These are phyloP conservation scores for Arthrobotrys conoides DNA, from an alignment of 2,329 filamentous ascomycete genomes.

Conservation along the genomic window DNA sequence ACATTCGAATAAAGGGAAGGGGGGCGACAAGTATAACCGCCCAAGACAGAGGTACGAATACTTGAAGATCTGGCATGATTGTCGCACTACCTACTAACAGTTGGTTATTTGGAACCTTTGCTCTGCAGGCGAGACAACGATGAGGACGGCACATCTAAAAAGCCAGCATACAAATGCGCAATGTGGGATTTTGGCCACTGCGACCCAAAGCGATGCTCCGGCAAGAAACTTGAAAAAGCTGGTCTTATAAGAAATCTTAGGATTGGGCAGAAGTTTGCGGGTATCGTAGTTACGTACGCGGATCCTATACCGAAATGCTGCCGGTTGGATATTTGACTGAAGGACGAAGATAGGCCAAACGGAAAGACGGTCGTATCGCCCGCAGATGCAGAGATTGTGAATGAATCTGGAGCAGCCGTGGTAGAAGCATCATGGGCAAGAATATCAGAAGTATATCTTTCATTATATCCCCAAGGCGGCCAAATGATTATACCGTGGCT, in stretches of 20 bases:
- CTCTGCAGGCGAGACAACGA: constrained; percentile 42
- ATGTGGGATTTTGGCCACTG: constrained; percentile 99
- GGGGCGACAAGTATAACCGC: constrained; percentile 31
- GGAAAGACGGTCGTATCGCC: constrained; percentile 87
- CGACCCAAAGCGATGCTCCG: constrained; percentile 95
- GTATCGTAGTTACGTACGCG: constrained; percentile 86
- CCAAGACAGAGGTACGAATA: constrained; percentile 39
- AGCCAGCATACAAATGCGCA: constrained; percentile 84
- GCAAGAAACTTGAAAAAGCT: constrained; percentile 91
- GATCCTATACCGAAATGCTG: not conserved
- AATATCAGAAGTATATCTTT: constrained; percentile 78
- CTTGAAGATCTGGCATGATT: constrained; percentile 20
- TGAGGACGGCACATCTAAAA: constrained; percentile 65
- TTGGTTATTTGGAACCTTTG: not conserved
- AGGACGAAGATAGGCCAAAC: constrained; percentile 74
- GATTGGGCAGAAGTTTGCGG: constrained; percentile 89
- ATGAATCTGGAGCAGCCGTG: constrained; percentile 91
- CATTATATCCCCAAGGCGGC: too few relatives aligned
- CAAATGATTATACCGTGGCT: not conserved
- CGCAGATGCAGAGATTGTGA: constrained; percentile 83
- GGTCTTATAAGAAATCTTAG: constrained; percentile 94
- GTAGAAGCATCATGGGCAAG: constrained; percentile 98
- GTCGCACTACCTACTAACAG: constrained; percentile 13
- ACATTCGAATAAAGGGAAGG: constrained; percentile 51
- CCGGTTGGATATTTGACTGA: constrained; percentile 26